phyloP scores from a whole-genome alignment of 1,284 basidiomycete species.

The Trametes hirsuta region DNA sequence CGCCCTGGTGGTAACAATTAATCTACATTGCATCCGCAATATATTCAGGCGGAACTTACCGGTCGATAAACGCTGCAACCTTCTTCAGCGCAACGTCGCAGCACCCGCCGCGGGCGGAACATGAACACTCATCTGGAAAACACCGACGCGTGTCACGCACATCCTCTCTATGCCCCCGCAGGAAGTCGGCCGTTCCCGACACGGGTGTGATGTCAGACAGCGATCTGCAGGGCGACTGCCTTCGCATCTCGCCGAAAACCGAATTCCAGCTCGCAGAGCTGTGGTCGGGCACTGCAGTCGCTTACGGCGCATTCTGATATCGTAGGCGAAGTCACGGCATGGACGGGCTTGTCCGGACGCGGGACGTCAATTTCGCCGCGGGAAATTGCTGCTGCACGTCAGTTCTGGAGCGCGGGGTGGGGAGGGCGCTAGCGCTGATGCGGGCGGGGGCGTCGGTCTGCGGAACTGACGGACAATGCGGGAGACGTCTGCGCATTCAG shows the following conservation, averaged over 20 bases:
- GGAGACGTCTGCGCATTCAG: not conserved
- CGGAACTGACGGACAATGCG: not conserved
- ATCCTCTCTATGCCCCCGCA: not conserved
- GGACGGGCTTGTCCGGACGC: not conserved
- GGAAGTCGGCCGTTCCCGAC: slow-evolving; percentile 2
- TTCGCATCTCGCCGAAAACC: not conserved
- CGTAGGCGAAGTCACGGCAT: slow-evolving; percentile 1
- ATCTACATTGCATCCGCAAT: too few species aligned
- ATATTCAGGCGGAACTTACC: too few species aligned
- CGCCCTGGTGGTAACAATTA: too few species aligned
- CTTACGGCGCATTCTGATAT: not conserved
- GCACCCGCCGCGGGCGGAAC: too few species aligned
- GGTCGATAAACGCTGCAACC: too few species aligned
- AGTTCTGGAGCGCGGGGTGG: not conserved
- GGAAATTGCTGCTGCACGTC: not conserved
- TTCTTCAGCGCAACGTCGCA: too few species aligned
- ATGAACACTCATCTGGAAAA: not conserved
- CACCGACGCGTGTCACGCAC: not conserved
- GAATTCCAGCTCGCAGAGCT: not conserved
- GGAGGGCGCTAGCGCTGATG: not conserved
- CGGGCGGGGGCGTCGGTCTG: too few species aligned
- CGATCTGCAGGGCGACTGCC: slow-evolving; percentile 1
- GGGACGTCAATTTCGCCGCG: not conserved
- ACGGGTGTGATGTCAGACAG: not conserved
- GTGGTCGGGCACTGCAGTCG: not conserved